These are phyloP conservation scores for Pythium plurisporium DNA, from an alignment of 352 stramenopile species.

Conservation along the genomic window DNA sequence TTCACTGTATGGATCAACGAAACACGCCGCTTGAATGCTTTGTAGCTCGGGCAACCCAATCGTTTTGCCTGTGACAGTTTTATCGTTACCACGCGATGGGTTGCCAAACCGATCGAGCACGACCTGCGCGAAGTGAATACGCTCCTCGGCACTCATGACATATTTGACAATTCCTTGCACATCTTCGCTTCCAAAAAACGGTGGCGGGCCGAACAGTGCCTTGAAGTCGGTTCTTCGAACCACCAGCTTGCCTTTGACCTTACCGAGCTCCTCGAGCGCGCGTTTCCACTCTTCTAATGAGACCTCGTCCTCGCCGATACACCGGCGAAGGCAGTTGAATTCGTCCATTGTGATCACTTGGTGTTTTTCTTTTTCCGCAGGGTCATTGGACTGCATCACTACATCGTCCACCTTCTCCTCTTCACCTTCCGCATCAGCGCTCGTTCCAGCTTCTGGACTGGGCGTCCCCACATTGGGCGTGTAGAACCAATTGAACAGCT, in stretches of 20 bases:
- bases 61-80: conserved; percentile 12
- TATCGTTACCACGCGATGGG: background rate
- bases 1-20: conserved; percentile 20
- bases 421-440: conserved; percentile 6
- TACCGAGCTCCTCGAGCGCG: conserved; percentile 37
- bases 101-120: conserved; percentile 35
- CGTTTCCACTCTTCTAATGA: conserved; percentile 29
- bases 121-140: conserved; percentile 40
- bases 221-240: conserved; percentile 44
- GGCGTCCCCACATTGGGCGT: background rate
- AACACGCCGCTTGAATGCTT: conserved; percentile 31
- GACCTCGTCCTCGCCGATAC: conserved; percentile 28
- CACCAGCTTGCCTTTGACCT: conserved; percentile 1
- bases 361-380: background rate
- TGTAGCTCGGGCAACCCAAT: conserved; percentile 35
- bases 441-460: background rate
- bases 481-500: conserved; percentile 43
- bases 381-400: background rate
- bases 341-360: conserved; percentile 30
- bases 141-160: conserved; percentile 40
- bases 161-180: conserved; percentile 37
- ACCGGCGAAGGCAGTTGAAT: conserved; percentile 42
- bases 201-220: conserved; percentile 45
- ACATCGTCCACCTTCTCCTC: background rate
- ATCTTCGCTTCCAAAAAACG: conserved; percentile 44